Evolutionary conservation across 2,329 filamentous ascomycete genomes (phyloP).

Genomic region (Xylaria multiplex): DNA sequence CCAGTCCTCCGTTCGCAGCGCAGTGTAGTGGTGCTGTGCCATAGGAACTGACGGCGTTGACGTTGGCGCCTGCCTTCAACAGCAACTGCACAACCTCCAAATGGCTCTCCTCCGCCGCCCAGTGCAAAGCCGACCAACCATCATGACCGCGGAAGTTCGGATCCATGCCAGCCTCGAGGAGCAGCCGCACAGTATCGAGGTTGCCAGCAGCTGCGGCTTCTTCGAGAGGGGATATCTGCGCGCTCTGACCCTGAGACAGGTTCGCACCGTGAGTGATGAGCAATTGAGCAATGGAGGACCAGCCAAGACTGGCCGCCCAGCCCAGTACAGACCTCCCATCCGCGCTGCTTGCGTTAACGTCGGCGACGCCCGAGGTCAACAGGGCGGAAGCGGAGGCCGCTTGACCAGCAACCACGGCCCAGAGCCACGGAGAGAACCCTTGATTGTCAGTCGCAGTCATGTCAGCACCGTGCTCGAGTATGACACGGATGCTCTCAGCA

Average conservation of each 20-base stretch:
- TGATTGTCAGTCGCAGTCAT: not conserved
- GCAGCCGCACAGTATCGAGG: not conserved
- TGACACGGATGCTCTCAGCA: not conserved
- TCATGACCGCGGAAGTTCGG: not conserved
- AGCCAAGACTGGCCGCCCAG: constrained; percentile 9
- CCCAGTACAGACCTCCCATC: constrained; percentile 9
- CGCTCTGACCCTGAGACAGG: not conserved
- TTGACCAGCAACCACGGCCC: constrained; percentile 4
- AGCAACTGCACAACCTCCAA: constrained; percentile 2
- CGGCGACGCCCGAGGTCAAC: not conserved
- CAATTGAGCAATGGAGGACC: not conserved
- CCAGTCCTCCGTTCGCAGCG: constrained; percentile 9
- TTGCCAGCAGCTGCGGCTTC: constrained; percentile 15
- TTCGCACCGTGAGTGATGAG: not conserved
- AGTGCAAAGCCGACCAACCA: constrained; percentile 22
- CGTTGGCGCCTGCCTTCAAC: not conserved
- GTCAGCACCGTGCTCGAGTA: not conserved
- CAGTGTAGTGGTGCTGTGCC: constrained; percentile 19
- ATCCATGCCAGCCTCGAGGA: not conserved
- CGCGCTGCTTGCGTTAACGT: not conserved
- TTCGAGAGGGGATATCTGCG: not conserved
- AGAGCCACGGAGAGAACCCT: constrained; percentile 7
- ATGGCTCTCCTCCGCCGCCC: constrained; percentile 20
- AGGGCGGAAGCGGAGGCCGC: not conserved
- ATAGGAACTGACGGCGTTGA: constrained; percentile 1